Conservation (phyloP, 108 stramenopile genomes). For the Cyclotella cryptica region DNA sequence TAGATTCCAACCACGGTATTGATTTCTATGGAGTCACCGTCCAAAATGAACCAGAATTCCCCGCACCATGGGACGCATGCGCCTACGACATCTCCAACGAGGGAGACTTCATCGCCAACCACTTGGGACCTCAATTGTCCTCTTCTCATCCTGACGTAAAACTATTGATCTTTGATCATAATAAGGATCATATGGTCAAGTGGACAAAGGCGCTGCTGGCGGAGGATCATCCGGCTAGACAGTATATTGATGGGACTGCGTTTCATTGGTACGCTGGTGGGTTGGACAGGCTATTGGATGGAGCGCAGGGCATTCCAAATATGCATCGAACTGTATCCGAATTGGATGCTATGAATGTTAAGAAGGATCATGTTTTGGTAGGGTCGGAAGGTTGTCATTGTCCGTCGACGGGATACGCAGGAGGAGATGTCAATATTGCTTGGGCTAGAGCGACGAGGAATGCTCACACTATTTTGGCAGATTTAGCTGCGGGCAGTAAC, state of each 20-base stretch:
- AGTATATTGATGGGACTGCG: conserved; percentile 92
- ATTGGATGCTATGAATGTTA: conserved; percentile 43
- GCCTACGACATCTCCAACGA: conserved; percentile 73
- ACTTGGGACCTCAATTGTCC: conserved; percentile 84
- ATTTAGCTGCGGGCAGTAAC: conserved; percentile 89
- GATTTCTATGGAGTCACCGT: conserved; percentile 79
- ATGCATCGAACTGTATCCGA: conserved; percentile 75
- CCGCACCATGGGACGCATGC: conserved; percentile 98
- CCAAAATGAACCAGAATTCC: conserved; percentile 97
- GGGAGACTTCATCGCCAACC: conserved; percentile 86
- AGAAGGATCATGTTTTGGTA: conserved; percentile 61
- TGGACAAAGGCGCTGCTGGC: conserved; percentile 74
- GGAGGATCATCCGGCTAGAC: conserved; percentile 48
- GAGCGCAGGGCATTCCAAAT: conserved; percentile 82
- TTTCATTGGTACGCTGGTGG: conserved; percentile 96
- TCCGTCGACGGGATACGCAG: conserved; percentile 79
- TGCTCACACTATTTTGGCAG: conserved; percentile 92
- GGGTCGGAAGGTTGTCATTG: conserved; percentile 86
- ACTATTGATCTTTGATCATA: conserved; percentile 95
- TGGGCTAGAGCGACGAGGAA: conserved; percentile 90
- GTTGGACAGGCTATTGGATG: conserved; percentile 89
- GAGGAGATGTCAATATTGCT: conserved; percentile 75
- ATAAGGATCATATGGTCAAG: conserved; percentile 91
- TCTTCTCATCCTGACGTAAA: conserved; percentile 85
- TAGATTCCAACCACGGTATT: conserved; percentile 67